These are phyloP conservation scores for Sodiomyces alkalinus DNA, from an alignment of 2,329 filamentous ascomycete genomes.

Conservation along the genomic window DNA sequence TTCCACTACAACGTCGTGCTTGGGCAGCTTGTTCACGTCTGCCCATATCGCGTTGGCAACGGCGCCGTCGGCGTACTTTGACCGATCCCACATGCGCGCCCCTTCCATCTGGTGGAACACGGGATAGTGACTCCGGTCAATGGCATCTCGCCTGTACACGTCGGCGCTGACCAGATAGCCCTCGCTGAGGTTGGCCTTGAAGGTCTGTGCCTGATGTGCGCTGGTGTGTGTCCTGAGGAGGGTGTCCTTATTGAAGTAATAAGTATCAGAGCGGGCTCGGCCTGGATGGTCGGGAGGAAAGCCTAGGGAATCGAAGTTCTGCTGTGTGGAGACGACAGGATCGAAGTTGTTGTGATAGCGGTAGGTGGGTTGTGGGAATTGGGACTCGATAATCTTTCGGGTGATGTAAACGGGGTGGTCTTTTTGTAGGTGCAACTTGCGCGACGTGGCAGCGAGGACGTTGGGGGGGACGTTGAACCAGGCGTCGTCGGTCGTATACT, in stretches of 20 bases:
- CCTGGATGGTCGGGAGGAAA: slow-evolving; percentile 83
- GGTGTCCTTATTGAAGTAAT: slow-evolving; percentile 77
- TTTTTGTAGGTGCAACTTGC: slow-evolving; percentile 74
- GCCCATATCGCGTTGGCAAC: slow-evolving; percentile 50
- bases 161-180: slow-evolving; percentile 89
- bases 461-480: slow-evolving; percentile 77
- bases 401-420: slow-evolving; percentile 88
- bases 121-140: slow-evolving; percentile 90
- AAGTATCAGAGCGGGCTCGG: slow-evolving; percentile 77
- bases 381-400: slow-evolving; percentile 78
- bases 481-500: slow-evolving; percentile 58
- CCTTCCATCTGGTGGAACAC: slow-evolving; percentile 99
- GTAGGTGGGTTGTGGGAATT: slow-evolving; percentile 61
- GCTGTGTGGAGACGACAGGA: slow-evolving; percentile 67
- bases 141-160: slow-evolving; percentile 87
- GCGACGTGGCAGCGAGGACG: slow-evolving; percentile 59
- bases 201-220: slow-evolving; percentile 76
- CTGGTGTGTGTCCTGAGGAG: slow-evolving; percentile 88
- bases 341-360: slow-evolving; percentile 64
- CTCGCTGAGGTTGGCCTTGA: slow-evolving; percentile 54
- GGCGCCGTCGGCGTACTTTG: slow-evolving; percentile 38
- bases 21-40: slow-evolving; percentile 57
- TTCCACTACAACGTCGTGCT: slow-evolving; percentile 61
- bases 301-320: slow-evolving; percentile 96
- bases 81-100: slow-evolving; percentile 74